Base-by-base conservation (phyloP, 2,329 filamentous ascomycete genomes). In the Penicillium sp. region DNA sequence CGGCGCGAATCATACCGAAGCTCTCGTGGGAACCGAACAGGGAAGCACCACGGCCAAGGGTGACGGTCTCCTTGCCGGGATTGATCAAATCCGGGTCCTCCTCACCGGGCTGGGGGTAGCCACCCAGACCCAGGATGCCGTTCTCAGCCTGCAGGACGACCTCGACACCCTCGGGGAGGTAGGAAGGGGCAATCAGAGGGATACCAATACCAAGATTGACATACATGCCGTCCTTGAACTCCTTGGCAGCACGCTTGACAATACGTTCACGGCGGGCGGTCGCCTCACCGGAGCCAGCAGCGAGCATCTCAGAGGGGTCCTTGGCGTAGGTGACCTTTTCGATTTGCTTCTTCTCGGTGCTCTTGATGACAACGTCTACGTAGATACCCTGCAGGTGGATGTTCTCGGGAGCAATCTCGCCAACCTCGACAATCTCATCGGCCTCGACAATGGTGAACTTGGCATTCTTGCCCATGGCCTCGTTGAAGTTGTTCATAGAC, bases 61-160 rank as follows among this genome's bases (percentile, higher is more conserved):
- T 95, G 1, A 93, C 90, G 1, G 91, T 96, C 76, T 96, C 91
- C 75, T 96, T 96, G 63, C 91, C 91, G 0, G 91, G 91, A 72
- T 95, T 96, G 79, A 95, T 89, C 61, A 93, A 85, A 67, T 94
- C 90, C 8, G 89, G 81, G 71, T 95, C 91, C 63, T 90, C 81
- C 12, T 87, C 87, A 60, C 86, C 84, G 6, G 86, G 86, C 66
- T 77, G 77, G 3, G 91, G 91, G 76, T 95, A 94, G 3, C 89
- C 85, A 0, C 91, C 91, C 64, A 96, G 91, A 51, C 91, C 91
- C 4, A 96, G 77, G 63, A 96, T 90, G 41, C 91, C 91, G 75
- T 96, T 96, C 78, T 96, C 91, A 1, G 88, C 91, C 75, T 96
- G 91, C 54, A 96, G 85, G 84, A 91, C 90, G 42, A 96, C 91